These are phyloP conservation scores for Chrysoporthe cubensis DNA, from an alignment of 2,329 filamentous ascomycete genomes.

Conservation along the genomic window DNA sequence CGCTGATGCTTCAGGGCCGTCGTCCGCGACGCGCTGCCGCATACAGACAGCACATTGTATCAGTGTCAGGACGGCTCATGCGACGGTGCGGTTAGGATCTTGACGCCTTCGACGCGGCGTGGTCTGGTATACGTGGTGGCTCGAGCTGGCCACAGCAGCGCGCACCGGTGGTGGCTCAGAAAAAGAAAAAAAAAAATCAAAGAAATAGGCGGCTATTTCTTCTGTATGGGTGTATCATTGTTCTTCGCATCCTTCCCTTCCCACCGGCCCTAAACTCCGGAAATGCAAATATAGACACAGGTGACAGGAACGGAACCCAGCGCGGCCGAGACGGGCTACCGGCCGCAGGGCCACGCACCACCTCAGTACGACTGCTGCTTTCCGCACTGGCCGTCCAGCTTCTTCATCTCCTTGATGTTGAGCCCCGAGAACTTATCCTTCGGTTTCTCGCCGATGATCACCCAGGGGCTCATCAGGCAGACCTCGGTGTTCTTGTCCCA, in stretches of 20 bases:
- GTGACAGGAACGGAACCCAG: not conserved
- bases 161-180: not conserved
- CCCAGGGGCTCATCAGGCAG: conserved; percentile 55
- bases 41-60: no score
- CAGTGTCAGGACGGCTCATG: no score
- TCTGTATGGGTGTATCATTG: conserved; percentile 18
- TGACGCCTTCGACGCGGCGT: no score
- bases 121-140: no score
- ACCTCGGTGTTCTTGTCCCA: conserved; percentile 45
- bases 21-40: no score
- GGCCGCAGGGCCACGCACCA: not conserved
- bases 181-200: no score
- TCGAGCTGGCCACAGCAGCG: no score
- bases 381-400: conserved; percentile 29
- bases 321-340: not conserved
- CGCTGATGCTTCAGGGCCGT: not conserved
- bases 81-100: no score
- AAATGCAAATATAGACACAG: conserved; percentile 5
- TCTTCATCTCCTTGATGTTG: conserved; percentile 35
- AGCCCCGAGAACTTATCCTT: conserved; percentile 44
- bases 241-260: not conserved
- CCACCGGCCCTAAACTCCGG: not conserved
- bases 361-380: conserved; percentile 2
- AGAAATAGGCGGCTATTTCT: not conserved
- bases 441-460: conserved; percentile 47